phyloP scores from a whole-genome alignment of 139 green algal species.

The Chlamydomonas sp. region DNA sequence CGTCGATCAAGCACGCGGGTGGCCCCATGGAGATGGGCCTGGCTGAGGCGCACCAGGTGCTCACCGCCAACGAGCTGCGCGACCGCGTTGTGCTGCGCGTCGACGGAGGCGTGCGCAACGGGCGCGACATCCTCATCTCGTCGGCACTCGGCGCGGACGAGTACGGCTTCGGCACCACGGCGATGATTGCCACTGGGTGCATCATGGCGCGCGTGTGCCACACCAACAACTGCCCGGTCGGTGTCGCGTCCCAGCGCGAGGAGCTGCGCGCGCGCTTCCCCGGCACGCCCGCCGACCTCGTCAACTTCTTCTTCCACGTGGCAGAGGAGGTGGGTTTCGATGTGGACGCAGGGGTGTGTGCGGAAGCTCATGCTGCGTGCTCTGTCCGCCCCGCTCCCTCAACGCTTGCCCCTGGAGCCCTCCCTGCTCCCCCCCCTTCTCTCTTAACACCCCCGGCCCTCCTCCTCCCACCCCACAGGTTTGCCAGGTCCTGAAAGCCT shows the following conservation, averaged over 20 bases:
- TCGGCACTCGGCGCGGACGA: slow-evolving; percentile 92
- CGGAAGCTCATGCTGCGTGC: too few relatives aligned
- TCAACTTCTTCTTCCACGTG: slow-evolving; percentile 98
- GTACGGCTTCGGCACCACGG: slow-evolving; percentile 94
- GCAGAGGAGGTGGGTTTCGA: slow-evolving; percentile 69
- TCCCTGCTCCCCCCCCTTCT: neutral
- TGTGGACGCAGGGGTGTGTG: too few relatives aligned
- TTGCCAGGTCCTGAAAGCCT: too few relatives aligned
- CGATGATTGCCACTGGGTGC: slow-evolving; percentile 97
- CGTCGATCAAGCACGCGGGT: slow-evolving; percentile 96
- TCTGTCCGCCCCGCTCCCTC: neutral
- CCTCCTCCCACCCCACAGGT: neutral
- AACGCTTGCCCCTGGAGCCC: neutral
- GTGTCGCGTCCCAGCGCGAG: slow-evolving; percentile 92
- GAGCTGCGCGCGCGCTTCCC: slow-evolving; percentile 96
- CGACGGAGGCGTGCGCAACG: slow-evolving; percentile 89
- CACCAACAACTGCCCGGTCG: slow-evolving; percentile 99
- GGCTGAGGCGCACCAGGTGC: slow-evolving; percentile 62
- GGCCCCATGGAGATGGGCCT: slow-evolving; percentile 97
- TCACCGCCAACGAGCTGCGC: slow-evolving; percentile 86
- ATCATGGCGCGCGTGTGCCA: slow-evolving; percentile 99
- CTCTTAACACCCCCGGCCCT: neutral
- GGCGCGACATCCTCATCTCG: slow-evolving; percentile 82
- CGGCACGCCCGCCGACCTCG: slow-evolving; percentile 79
- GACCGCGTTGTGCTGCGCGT: slow-evolving; percentile 89